Evolutionary conservation across 2,329 filamentous ascomycete species (phyloP).

Genomic region (Neodidymelliopsis sp.): DNA sequence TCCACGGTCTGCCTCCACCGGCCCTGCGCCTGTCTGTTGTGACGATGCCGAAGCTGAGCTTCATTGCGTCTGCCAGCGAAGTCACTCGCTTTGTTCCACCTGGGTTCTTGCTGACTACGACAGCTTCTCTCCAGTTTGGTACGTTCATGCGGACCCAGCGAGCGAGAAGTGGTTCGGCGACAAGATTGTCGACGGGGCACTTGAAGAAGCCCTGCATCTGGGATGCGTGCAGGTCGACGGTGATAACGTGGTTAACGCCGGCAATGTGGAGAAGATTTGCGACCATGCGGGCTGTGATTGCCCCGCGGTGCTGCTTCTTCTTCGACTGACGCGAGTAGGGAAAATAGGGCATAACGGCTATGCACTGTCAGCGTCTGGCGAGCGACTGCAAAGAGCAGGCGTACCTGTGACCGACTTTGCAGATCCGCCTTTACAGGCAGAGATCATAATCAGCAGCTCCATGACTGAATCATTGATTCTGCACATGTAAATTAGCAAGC

Average conservation of each 20-base stretch:
- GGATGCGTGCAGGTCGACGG: conserved; percentile 87
- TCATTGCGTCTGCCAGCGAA: conserved; percentile 91
- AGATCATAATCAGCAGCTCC: conserved; percentile 99
- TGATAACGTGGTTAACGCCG: conserved; percentile 96
- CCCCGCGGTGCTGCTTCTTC: conserved; percentile 96
- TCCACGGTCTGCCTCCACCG: conserved; percentile 63
- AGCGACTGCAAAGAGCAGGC: conserved; percentile 37
- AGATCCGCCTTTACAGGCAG: conserved; percentile 96
- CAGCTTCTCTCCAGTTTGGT: conserved; percentile 84
- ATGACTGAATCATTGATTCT: conserved; percentile 98
- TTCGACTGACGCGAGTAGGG: conserved; percentile 99
- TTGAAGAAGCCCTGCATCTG: conserved; percentile 99
- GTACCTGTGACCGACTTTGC: conserved; percentile 95
- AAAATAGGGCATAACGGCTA: conserved; percentile 91
- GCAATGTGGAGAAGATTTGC: conserved; percentile 93
- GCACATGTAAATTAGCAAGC: conserved; percentile 39
- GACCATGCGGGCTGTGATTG: conserved; percentile 96
- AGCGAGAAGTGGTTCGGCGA: conserved; percentile 92
- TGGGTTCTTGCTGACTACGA: conserved; percentile 97
- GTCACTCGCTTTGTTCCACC: conserved; percentile 97
- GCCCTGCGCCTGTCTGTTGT: conserved; percentile 73
- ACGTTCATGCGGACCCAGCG: conserved; percentile 95
- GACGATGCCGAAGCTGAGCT: conserved; percentile 97
- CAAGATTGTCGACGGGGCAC: conserved; percentile 95
- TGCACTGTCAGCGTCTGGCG: conserved; percentile 20